Base-by-base conservation (phyloP, 2,329 filamentous ascomycete genomes). In the Aspergillus alliaceus region DNA sequence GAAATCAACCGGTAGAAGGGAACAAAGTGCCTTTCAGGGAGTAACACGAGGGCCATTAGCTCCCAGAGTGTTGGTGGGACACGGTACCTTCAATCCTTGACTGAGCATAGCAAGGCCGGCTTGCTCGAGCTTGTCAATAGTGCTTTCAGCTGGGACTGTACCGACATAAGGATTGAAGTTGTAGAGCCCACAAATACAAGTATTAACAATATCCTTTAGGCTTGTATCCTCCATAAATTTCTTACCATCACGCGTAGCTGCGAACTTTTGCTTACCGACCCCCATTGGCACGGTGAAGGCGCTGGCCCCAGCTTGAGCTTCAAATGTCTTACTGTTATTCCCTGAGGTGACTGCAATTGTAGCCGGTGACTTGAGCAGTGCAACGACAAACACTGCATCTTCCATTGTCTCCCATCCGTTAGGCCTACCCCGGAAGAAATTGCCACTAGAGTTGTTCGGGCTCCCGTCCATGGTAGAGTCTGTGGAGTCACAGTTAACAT, bases 111-210 rank as follows among this genome's bases (percentile, higher is more conserved):
- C 56, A 32, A 69, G 53, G 14, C 74, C 77, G 37, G 64, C 71
- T 2, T 73, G 64, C 48, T 69, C 67, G 1, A 80, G 72, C 49
- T 68, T 63, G 54, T 79, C 77, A 29, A 73, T 60, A 3, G 58
- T 59, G 20, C 58, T 31, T 50, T 65, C 65, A 14, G 68, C 63
- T 24, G 82, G 80, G 3, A 84, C 70, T 1, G 75, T 80, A 14
- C 82, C 82, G 0, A 83, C 80, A 59, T 81, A 84, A 14, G 80
- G 77, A 57, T 85, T 85, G 72, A 80, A 84, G 69, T 84, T 84
- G 73, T 84, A 84, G 49, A 84, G 72, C 3, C 82, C 69, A 42
- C 66, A 84, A 18, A 77, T 68, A 63, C 83, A 85, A 15, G 70
- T 70, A 40, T 79, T 70, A 1, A 74, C 71, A 35, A 85, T 78